These are phyloP conservation scores for Hypoxylon lenormandii DNA, from an alignment of 495 filamentous ascomycete species.

Conservation along the genomic window DNA sequence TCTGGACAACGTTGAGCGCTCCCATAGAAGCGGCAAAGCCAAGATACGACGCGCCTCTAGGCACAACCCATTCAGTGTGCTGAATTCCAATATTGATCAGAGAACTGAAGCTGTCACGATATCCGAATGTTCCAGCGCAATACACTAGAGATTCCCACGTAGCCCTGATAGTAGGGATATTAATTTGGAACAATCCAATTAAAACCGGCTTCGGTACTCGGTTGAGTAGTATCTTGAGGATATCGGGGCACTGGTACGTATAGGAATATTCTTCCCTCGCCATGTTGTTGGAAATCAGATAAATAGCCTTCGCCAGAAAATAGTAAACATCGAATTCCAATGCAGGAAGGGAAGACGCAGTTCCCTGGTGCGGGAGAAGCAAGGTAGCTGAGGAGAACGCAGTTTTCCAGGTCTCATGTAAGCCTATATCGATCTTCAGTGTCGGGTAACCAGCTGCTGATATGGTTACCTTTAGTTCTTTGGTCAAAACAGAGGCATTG, in stretches of 20 bases:
- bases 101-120: constrained; percentile 16
- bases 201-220: constrained; percentile 3
- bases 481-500: background rate
- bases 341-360: constrained; percentile 1
- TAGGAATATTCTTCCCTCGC: background rate
- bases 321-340: constrained; percentile 17
- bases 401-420: background rate
- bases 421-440: background rate
- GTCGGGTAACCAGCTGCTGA: background rate
- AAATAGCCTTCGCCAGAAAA: constrained; percentile 15
- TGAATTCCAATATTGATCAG: constrained; percentile 19
- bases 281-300: constrained; percentile 23
- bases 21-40: constrained; percentile 19
- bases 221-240: constrained; percentile 11
- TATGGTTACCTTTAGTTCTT: background rate
- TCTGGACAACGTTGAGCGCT: constrained; percentile 6
- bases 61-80: constrained; percentile 2
- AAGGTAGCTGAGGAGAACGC: constrained; percentile 4
- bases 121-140: background rate
- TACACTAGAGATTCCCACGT: constrained; percentile 8
- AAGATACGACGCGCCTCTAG: constrained; percentile 10
- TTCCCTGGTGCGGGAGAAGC: background rate
- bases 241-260: background rate
- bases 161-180: constrained; percentile 10
- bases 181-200: constrained; percentile 4